Evolutionary conservation across 2,329 filamentous ascomycete species (phyloP), one percentile per base, ranked within the genome.

Genomic region (Drechslerella stenobrocha): DNA sequence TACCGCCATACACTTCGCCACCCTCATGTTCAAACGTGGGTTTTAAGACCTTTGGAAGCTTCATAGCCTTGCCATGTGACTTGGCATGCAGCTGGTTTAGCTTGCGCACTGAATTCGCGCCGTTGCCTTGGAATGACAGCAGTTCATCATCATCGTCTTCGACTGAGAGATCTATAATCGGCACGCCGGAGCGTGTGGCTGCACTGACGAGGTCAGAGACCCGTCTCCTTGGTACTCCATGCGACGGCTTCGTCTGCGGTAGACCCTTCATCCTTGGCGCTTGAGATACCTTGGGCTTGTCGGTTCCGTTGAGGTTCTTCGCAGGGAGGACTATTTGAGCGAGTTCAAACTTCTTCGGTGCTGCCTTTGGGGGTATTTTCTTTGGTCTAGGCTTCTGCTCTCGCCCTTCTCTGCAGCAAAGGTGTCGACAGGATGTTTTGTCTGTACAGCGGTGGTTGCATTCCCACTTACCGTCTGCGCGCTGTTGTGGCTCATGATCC

Each of bases 361-460:
- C 46, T 2, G 35, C 4, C 40, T 60, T 67, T 7, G 51, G n/a
- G 9, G 48, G 18, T 11, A 13, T 15, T 24, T 65, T 57, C 52
- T 72, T 72, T 1, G 74, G 70, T 71, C 80, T 83, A 0, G 81
- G 82, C 13, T 80, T 82, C 63, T 82, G 85, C 35, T 84, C 82
- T 28, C 84, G 74, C 0, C 85, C 85, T 56, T 85, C 81, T 8
- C 80, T 79, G 71, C 85, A 87, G 72, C 85, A 87, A 3, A 83
- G 71, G 71, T 87, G 85, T 72, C 84, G 87, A 75, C 85, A 87
- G 34, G 70, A 70, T 55, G 44, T 65, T 45, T 73, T 74, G 56
- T 74, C 71, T 7, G 67, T 64, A 26, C 85, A 87, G 40, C 76
- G 77, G 72, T 87, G 85, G 50, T 83, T 84, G 74, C 85, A 87